phyloP scores from a whole-genome alignment of 2,329 filamentous ascomycete species.

The Xylariaceae sp. region DNA sequence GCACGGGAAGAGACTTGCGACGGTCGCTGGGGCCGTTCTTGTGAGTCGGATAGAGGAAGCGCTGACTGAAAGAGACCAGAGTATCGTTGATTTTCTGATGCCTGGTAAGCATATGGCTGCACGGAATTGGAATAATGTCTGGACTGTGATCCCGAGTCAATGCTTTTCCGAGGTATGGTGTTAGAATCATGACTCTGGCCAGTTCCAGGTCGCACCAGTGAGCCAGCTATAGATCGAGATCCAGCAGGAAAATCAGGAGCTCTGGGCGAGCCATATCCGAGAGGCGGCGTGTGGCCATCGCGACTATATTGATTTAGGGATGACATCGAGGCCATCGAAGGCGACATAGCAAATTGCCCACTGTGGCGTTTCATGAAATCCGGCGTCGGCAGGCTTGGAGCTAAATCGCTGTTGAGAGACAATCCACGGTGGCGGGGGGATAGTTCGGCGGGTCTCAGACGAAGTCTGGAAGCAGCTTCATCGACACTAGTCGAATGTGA shows the following conservation, averaged over 20 bases:
- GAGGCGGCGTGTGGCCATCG: constrained; percentile 51
- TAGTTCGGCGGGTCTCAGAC: constrained; percentile 46
- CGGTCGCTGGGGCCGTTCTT: constrained; percentile 48
- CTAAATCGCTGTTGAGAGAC: constrained; percentile 60
- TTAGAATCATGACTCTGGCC: constrained; percentile 57
- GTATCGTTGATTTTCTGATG: constrained; percentile 51
- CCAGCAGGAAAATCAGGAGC: constrained; percentile 50
- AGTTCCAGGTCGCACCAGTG: constrained; percentile 52
- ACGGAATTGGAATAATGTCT: constrained; percentile 54
- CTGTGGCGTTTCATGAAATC: constrained; percentile 65
- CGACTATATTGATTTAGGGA: constrained; percentile 54
- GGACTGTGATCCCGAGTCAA: constrained; percentile 44
- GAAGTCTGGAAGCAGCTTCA: constrained; percentile 46
- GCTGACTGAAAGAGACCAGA: constrained; percentile 85
- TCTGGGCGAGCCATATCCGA: constrained; percentile 46
- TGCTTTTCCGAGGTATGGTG: constrained; percentile 47
- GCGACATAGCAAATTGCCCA: constrained; percentile 61
- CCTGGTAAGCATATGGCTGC: constrained; percentile 46
- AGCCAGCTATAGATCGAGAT: constrained; percentile 44
- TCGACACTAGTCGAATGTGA: constrained; percentile 57
- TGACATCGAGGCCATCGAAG: constrained; percentile 42
- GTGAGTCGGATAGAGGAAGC: constrained; percentile 70
- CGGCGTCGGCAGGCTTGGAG: constrained; percentile 60
- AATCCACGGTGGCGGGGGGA: constrained; percentile 53
- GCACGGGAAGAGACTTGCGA: constrained; percentile 58